Evolutionary conservation across 371 early-diverging fungal genomes (phyloP).

Genomic region (Rhizoclosmatium hyalinum): DNA sequence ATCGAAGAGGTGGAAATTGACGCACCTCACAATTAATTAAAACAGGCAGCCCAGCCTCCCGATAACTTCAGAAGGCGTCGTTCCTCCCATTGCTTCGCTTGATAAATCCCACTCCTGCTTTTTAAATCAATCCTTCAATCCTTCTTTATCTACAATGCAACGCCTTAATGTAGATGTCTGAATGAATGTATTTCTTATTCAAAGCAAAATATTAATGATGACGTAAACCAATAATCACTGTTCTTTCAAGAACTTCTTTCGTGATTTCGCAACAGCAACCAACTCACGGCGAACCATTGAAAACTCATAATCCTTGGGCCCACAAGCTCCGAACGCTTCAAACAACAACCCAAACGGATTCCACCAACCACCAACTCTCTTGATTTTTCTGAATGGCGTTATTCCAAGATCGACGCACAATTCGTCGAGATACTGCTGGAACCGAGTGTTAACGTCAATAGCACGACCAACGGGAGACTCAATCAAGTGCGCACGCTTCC

Average conservation of each 20-base stretch:
- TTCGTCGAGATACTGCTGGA: not conserved
- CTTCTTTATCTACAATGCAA: too few relatives aligned
- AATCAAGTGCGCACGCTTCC: not conserved
- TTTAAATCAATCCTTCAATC: too few relatives aligned
- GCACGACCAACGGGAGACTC: not conserved
- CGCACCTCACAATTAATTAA: not conserved
- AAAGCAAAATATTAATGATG: too few relatives aligned
- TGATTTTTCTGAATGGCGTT: conserved; percentile 2
- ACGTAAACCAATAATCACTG: too few relatives aligned
- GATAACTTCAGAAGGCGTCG: not conserved
- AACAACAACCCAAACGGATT: conserved; percentile 8
- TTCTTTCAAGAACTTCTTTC: too few relatives aligned
- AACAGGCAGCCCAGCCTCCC: not conserved
- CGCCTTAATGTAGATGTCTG: too few relatives aligned
- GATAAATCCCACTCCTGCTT: too few relatives aligned
- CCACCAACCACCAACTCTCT: not conserved
- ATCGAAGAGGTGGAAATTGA: too few relatives aligned
- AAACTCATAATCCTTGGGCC: conserved; percentile 12
- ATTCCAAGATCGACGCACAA: conserved; percentile 8
- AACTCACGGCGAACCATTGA: too few relatives aligned
- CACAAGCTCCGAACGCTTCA: conserved; percentile 7
- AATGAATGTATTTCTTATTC: too few relatives aligned
- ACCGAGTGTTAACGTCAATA: too few relatives aligned
- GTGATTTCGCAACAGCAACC: too few relatives aligned
- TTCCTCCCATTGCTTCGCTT: not conserved